Base-by-base conservation (phyloP, 2,329 filamentous ascomycete species). In the Beauveria caledonica region DNA sequence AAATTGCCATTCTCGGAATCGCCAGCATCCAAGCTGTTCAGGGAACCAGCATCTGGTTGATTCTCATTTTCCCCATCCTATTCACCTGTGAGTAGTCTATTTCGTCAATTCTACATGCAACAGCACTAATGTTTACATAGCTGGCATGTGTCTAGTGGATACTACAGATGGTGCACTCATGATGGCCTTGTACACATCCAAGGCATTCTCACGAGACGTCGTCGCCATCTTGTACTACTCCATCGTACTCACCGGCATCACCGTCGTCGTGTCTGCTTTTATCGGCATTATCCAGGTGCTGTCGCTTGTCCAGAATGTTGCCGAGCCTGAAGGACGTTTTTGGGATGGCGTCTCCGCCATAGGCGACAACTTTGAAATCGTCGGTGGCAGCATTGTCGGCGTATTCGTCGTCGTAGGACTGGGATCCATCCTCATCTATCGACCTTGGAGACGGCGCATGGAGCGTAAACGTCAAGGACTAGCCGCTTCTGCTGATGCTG, bases 141-240 rank as follows among this genome's bases (percentile, higher is more conserved):
- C 89, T 1, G 94, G 91, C 62, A 97, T 99, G 94, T 97, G 92
- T 72, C 80, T 97, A 23, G 78, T 97, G 6, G 94, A 97, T 73
- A 97, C 92, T 0, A 88, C 87, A 0, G 94, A 97, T 67, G 93
- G 93, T 25, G 93, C 93, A 1, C 80, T 97, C 21, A 97, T 97
- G 92, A 92, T 96, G 84, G 87, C 88, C 0, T 79, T 97, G 1
- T 97, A 99, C 74, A 92, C 92, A 0, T 89, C 87, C 44, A 90
- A 84, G 63, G 79, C 88, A 33, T 86, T 95, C 51, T 86, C 90
- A 0, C 80, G 88, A 61, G 92, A 97, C 68, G 82, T 83, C 1
- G 85, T 97, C n/a, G 92, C 92, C 0, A 92, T 97, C 51, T 76
- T 96, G 1, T 97, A 97, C 75, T 97, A 97, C 74, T 95, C 91